Conservation (phyloP, 208 protist species). For the Angomonas ambiguus region DNA sequence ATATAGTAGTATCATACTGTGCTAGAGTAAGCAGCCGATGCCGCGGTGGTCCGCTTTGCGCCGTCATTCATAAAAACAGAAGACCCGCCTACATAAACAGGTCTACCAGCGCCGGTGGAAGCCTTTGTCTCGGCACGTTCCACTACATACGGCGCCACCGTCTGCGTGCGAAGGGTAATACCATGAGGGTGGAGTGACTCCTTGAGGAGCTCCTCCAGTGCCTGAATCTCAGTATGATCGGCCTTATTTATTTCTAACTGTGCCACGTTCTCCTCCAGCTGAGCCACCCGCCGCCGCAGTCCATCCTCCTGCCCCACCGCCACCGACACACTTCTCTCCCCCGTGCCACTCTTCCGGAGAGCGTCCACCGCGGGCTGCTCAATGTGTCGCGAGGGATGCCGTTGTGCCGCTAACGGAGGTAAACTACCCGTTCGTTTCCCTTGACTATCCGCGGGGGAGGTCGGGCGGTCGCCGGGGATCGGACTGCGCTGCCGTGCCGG, state of each 20-base stretch:
- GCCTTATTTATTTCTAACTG: conserved; percentile 78
- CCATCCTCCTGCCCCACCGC: conserved; percentile 44
- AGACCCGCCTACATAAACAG: conserved; percentile 49
- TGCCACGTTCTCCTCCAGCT: conserved; percentile 65
- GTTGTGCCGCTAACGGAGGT: conserved; percentile 3
- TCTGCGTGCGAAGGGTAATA: conserved; percentile 10
- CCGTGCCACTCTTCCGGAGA: conserved; percentile 21
- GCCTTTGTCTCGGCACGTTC: not conserved
- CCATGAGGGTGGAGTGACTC: conserved; percentile 13
- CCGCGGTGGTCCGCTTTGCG: conserved; percentile 39
- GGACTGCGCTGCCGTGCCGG: not conserved
- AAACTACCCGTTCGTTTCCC: not conserved
- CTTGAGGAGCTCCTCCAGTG: conserved; percentile 47
- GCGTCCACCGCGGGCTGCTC: conserved; percentile 41
- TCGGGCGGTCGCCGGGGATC: not conserved
- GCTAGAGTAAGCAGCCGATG: conserved; percentile 32
- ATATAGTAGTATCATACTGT: conserved; percentile 9
- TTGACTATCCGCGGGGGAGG: not conserved
- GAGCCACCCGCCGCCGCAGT: conserved; percentile 53
- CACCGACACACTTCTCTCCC: conserved; percentile 28
- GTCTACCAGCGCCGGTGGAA: conserved; percentile 25
- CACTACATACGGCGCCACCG: not conserved
- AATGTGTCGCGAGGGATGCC: conserved; percentile 22
- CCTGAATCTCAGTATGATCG: conserved; percentile 56
- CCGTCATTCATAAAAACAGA: conserved; percentile 51